Conservation (phyloP, 2,329 filamentous ascomycete genomes). For the Aureobasidium musti region DNA sequence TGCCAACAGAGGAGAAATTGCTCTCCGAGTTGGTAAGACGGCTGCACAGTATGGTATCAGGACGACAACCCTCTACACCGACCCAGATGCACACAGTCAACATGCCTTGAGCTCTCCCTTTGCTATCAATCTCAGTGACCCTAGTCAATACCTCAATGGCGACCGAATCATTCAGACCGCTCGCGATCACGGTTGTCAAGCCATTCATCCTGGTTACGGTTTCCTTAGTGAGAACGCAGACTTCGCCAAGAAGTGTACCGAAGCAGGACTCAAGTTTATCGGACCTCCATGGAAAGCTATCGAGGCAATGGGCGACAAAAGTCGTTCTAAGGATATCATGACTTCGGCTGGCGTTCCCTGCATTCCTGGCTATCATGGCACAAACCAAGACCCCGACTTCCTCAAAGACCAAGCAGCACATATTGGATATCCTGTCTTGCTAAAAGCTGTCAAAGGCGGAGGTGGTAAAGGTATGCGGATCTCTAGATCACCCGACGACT, state of each 20-base stretch:
- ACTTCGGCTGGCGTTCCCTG: constrained; percentile 90
- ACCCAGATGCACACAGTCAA: constrained; percentile 82
- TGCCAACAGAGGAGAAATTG: constrained; percentile 96
- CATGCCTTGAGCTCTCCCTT: constrained; percentile 84
- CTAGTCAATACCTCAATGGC: constrained; percentile 88
- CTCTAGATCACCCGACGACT: constrained; percentile 59
- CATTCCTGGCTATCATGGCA: constrained; percentile 92
- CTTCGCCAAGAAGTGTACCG: constrained; percentile 84
- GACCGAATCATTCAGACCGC: constrained; percentile 88
- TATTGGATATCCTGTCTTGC: constrained; percentile 65
- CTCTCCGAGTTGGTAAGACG: constrained; percentile 86
- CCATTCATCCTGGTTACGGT: constrained; percentile 94
- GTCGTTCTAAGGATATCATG: constrained; percentile 94
- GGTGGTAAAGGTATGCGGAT: constrained; percentile 71
- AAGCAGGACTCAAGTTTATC: constrained; percentile 91
- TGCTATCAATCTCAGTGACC: constrained; percentile 78
- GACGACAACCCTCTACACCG: constrained; percentile 93
- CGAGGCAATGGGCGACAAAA: constrained; percentile 88
- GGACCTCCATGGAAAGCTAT: constrained; percentile 80
- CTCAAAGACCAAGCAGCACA: constrained; percentile 71
- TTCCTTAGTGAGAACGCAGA: constrained; percentile 90
- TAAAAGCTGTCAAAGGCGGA: constrained; percentile 66
- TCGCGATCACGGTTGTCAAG: constrained; percentile 81
- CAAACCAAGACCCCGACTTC: constrained; percentile 68
- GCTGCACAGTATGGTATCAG: constrained; percentile 85